Conservation (phyloP, 192 early-diverging fungal genomes). For the Gamsiella multidivaricata region DNA sequence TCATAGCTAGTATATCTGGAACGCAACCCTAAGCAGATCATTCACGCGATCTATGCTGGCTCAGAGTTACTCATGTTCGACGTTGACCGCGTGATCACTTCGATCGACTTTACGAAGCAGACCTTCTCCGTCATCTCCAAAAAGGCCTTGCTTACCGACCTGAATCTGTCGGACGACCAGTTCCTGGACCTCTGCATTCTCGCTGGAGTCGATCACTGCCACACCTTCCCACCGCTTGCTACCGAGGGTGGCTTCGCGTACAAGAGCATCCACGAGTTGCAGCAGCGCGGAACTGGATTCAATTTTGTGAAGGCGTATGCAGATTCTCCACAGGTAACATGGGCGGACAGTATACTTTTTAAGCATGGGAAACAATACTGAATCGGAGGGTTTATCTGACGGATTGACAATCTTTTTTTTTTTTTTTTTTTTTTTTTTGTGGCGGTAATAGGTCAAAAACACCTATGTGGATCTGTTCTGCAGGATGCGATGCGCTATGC, state of each 20-base stretch:
- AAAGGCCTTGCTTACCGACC: slow-evolving; percentile 66
- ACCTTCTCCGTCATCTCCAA: slow-evolving; percentile 75
- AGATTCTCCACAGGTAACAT: slow-evolving; percentile 54
- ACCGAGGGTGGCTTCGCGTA: slow-evolving; percentile 70
- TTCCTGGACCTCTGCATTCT: slow-evolving; percentile 84
- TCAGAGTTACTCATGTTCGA: slow-evolving; percentile 82
- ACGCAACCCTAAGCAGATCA: slow-evolving; percentile 71
- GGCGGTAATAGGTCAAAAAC: slow-evolving; percentile 55
- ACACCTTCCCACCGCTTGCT: slow-evolving; percentile 76
- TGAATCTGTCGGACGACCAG: slow-evolving; percentile 73
- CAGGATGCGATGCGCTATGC: slow-evolving; percentile 76
- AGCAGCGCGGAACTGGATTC: slow-evolving; percentile 77
- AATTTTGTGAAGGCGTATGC: slow-evolving; percentile 74
- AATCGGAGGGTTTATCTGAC: not conserved
- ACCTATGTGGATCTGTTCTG: slow-evolving; percentile 79
- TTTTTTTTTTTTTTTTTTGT: not conserved
- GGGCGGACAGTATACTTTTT: too few relatives aligned
- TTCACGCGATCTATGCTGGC: slow-evolving; percentile 78
- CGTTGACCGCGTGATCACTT: slow-evolving; percentile 76
- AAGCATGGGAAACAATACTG: too few relatives aligned
- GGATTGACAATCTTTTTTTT: too few relatives aligned
- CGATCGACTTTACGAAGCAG: slow-evolving; percentile 72
- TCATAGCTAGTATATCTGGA: slow-evolving; percentile 76
- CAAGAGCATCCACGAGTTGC: slow-evolving; percentile 74
- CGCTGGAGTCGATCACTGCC: slow-evolving; percentile 81